Evolutionary conservation across 495 filamentous ascomycete genomes (phyloP).

Genomic region (Xylaria castorea): DNA sequence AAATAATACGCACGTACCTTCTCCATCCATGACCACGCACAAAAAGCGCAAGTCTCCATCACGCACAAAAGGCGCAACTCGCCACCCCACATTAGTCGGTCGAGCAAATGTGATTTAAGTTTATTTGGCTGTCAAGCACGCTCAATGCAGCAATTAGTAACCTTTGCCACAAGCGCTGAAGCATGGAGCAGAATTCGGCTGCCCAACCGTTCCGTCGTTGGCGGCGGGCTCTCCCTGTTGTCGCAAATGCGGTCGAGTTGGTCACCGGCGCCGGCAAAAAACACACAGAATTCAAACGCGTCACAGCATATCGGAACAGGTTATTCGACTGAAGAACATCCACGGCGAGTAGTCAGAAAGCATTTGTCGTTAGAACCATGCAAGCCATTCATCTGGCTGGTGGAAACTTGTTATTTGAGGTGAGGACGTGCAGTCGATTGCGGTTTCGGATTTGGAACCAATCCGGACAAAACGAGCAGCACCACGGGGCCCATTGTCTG

Average conservation of each 20-base stretch:
- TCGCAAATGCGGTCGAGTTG: not conserved
- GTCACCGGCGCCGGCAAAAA: not conserved
- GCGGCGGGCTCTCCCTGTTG: not conserved
- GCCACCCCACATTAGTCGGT: slow-evolving; percentile 10
- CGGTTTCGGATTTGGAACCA: slow-evolving; percentile 15
- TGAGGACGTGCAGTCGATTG: slow-evolving; percentile 5
- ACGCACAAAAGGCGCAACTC: slow-evolving; percentile 17
- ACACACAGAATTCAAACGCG: not conserved
- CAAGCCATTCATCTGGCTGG: not conserved
- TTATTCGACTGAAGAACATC: not conserved
- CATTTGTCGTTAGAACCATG: not conserved
- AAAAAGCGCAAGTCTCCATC: slow-evolving; percentile 17
- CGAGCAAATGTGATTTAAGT: not conserved
- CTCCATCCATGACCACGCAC: not conserved
- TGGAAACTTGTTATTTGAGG: not conserved
- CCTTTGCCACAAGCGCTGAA: not conserved
- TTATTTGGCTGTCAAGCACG: not conserved
- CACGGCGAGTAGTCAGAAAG: not conserved
- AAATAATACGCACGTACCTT: not conserved
- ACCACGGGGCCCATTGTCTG: slow-evolving; percentile 10
- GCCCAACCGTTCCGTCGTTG: not conserved
- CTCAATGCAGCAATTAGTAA: not conserved
- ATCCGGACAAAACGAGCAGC: not conserved
- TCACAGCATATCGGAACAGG: not conserved
- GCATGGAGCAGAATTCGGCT: not conserved